Conservation (phyloP, 495 filamentous ascomycete species). For the Trichoderma orchidacearum region DNA sequence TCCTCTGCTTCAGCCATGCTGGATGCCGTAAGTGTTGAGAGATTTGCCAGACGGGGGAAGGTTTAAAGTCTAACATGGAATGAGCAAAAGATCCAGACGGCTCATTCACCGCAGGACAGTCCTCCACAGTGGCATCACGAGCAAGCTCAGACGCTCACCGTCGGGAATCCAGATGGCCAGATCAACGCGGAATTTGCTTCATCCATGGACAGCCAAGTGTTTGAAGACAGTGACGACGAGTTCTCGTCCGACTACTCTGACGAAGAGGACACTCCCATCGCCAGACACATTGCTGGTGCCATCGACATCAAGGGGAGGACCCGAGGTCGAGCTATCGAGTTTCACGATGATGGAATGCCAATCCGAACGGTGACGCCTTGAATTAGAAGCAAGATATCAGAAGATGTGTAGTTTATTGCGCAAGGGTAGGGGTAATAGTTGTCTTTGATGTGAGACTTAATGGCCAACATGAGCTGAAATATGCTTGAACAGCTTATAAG, state of each 20-base stretch:
- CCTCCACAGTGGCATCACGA: background rate
- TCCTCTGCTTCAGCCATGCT: background rate
- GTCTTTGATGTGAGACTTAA: too few relatives aligned
- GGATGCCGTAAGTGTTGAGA: background rate
- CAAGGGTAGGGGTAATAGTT: too few relatives aligned
- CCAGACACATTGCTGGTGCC: background rate
- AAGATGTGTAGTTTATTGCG: too few relatives aligned
- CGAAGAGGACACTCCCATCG: background rate
- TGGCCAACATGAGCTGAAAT: too few relatives aligned
- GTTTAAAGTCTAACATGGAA: background rate
- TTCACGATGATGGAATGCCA: background rate
- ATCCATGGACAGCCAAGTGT: background rate
- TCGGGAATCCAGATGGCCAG: background rate
- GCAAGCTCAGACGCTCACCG: background rate
- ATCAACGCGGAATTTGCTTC: background rate
- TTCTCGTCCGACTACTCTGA: background rate
- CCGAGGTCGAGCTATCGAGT: background rate
- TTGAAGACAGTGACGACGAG: background rate
- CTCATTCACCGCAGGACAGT: background rate
- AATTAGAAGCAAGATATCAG: background rate
- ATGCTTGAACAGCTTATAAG: too few relatives aligned
- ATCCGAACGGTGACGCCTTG: background rate
- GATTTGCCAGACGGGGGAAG: too few relatives aligned
- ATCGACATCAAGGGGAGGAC: background rate
- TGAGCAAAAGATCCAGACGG: background rate